Conservation (phyloP, 345 rosid species). For the Clarkia xantiana region DNA sequence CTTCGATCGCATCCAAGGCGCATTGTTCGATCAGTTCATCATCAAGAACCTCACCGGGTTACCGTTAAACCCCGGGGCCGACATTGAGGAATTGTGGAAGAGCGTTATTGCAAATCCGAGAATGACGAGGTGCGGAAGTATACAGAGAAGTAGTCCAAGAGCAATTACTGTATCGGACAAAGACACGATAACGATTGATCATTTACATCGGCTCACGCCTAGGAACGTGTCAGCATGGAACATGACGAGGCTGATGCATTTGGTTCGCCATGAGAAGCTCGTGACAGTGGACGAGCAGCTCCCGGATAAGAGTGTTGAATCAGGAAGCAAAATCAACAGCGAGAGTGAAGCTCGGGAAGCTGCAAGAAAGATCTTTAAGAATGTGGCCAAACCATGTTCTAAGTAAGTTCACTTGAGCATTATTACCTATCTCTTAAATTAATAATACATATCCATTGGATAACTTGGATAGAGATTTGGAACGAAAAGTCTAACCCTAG, state of each 20-base stretch:
- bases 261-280: conserved; percentile 39
- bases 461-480: too few species aligned
- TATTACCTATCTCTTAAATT: too few species aligned
- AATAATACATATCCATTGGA: too few species aligned
- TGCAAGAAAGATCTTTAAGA: conserved; percentile 10
- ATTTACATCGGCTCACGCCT: conserved; percentile 36
- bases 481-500: too few species aligned
- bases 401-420: too few species aligned
- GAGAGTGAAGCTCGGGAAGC: conserved; percentile 15
- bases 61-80: conserved; percentile 35
- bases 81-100: conserved; percentile 22
- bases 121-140: conserved; percentile 3
- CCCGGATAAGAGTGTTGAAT: conserved; percentile 23
- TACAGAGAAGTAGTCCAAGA: conserved; percentile 19
- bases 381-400: conserved; percentile 7
- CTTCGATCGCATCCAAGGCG: conserved; percentile 61
- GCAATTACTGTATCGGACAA: too few species aligned
- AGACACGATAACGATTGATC: conserved; percentile 34
- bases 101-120: background rate
- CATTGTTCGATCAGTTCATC: conserved; percentile 50
- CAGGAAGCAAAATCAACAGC: conserved; percentile 21
- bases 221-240: conserved; percentile 65
- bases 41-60: conserved; percentile 54
- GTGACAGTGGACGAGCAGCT: conserved; percentile 58
- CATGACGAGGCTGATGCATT: conserved; percentile 54